phyloP scores from a whole-genome alignment of 768 basidiomycete species.

The Psilocybe subaeruginosa region DNA sequence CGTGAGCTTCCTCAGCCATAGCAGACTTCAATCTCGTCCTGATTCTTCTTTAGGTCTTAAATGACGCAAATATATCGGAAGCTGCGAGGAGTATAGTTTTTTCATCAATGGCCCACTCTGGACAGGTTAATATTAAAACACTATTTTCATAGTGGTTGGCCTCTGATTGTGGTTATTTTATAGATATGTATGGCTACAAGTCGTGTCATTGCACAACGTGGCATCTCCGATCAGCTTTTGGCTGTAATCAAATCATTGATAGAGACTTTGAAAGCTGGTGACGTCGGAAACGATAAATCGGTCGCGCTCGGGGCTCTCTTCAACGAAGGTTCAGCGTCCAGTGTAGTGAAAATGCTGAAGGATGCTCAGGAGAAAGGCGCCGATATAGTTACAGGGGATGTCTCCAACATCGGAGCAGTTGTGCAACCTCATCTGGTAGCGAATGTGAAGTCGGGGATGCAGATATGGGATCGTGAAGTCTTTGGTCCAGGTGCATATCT shows the following conservation, averaged over 20 bases:
- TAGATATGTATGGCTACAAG: conserved; percentile 63
- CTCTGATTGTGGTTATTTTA: background rate
- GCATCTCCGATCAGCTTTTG: conserved; percentile 38
- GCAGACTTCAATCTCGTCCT: background rate
- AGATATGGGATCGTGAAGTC: conserved; percentile 58
- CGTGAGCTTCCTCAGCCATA: conserved; percentile 31
- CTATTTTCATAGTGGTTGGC: background rate
- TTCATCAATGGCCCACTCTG: conserved; percentile 49
- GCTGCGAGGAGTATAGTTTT: conserved; percentile 53
- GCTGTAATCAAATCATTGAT: conserved; percentile 34
- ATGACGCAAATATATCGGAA: conserved; percentile 54
- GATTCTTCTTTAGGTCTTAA: conserved; percentile 39
- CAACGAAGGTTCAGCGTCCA: conserved; percentile 45
- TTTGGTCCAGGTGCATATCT: conserved; percentile 56
- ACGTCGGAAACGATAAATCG: conserved; percentile 29
- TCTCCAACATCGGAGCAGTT: conserved; percentile 38
- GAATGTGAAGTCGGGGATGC: conserved; percentile 51
- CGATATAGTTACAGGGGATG: conserved; percentile 47
- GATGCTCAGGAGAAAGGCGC: conserved; percentile 50
- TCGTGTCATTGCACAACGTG: conserved; percentile 54
- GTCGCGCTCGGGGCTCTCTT: conserved; percentile 43
- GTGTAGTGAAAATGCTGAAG: conserved; percentile 43
- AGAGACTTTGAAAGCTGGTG: conserved; percentile 41
- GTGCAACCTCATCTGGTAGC: conserved; percentile 56
- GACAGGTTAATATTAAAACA: conserved; percentile 29